Percentiles rank a stretch among this genome's conserved stretches.
phyloP scores from a whole-genome alignment of 768 basidiomycete species.

The Termitomyces sp. region DNA sequence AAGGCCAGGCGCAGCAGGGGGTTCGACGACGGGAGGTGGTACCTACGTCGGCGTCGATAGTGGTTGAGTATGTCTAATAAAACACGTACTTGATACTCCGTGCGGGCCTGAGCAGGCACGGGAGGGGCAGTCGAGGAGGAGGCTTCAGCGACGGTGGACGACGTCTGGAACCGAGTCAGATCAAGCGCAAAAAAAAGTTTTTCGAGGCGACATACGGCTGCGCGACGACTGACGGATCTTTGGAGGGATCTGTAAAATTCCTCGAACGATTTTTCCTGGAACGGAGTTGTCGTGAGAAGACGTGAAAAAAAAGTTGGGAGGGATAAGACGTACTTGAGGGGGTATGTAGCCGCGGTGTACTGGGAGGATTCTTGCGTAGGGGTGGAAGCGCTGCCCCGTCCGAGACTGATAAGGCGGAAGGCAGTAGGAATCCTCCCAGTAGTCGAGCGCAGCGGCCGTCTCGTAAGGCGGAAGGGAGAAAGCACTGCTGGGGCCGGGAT shows the following conservation, averaged over 20 bases:
- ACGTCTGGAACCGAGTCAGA: background rate
- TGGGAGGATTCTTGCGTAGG: constrained; percentile 6
- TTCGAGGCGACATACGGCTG: background rate
- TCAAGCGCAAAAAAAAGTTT: background rate
- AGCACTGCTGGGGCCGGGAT: too few relatives aligned
- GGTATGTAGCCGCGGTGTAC: background rate
- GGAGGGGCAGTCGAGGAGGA: background rate
- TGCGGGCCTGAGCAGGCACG: background rate
- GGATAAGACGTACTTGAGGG: background rate
- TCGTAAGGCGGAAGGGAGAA: too few relatives aligned
- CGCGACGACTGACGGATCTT: background rate
- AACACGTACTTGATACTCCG: background rate
- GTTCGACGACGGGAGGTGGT: background rate
- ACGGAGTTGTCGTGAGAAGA: background rate
- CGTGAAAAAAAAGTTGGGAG: background rate
- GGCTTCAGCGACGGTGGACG: background rate
- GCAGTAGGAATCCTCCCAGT: too few relatives aligned
- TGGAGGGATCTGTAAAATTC: constrained; percentile 1
- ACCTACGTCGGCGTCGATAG: background rate
- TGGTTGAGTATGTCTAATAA: background rate
- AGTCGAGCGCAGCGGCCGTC: too few relatives aligned
- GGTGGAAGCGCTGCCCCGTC: constrained; percentile 11
- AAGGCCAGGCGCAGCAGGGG: background rate
- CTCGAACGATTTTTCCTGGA: background rate
- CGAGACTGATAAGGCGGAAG: too few relatives aligned